Conservation (phyloP, 164 flowering plant genomes). For the Pachysandra terminalis region DNA sequence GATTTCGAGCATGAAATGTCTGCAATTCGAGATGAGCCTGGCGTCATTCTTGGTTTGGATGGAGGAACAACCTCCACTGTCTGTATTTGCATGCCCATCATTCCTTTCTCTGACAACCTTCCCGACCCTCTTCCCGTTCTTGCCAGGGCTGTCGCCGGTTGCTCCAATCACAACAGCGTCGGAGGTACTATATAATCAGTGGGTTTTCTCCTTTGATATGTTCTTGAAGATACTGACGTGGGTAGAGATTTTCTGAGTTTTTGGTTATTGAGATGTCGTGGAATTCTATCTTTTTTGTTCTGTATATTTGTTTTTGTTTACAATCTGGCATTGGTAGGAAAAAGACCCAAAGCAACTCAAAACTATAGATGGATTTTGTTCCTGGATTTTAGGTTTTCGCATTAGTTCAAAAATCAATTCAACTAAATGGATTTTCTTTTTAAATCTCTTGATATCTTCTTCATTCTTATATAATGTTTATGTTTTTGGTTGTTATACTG, state of each 20-base stretch:
- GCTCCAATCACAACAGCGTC: conserved; percentile 88
- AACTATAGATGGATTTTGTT: not conserved
- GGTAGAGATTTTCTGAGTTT: not conserved
- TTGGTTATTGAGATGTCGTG: not conserved
- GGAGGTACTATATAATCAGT: conserved; percentile 49
- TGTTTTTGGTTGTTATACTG: too few species aligned
- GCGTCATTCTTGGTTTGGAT: conserved; percentile 71
- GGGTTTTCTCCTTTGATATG: not conserved
- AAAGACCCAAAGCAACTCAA: too few species aligned
- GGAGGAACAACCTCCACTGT: conserved; percentile 90
- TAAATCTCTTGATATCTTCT: too few species aligned
- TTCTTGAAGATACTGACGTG: not conserved
- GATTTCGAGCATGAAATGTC: conserved; percentile 42
- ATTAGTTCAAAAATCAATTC: not conserved
- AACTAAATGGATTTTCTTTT: too few species aligned
- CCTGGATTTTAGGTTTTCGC: not conserved
- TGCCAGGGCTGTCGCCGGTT: conserved; percentile 77
- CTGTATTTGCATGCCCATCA: conserved; percentile 70
- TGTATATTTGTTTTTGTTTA: too few species aligned
- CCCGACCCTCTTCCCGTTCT: conserved; percentile 72
- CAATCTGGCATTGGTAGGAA: too few species aligned
- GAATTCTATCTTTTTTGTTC: too few species aligned
- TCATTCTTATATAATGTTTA: too few species aligned
- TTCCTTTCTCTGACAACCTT: conserved; percentile 35
- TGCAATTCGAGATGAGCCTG: conserved; percentile 14